These are phyloP conservation scores for Hyphochytrium catenoides DNA, from an alignment of 352 stramenopile species.

Conservation along the genomic window DNA sequence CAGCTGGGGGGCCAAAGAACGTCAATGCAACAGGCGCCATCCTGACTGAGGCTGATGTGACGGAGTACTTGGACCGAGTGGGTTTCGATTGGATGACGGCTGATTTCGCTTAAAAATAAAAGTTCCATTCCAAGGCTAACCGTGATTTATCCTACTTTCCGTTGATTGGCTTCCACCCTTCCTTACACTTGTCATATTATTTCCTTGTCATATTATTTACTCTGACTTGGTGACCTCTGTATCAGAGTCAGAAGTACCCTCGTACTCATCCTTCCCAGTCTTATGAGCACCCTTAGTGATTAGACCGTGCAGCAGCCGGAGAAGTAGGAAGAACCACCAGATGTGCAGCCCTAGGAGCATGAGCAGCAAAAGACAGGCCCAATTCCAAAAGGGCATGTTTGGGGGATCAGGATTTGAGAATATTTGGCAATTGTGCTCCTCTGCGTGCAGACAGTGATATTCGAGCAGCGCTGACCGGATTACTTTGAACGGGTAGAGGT, in stretches of 20 bases:
- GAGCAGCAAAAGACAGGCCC: conserved; percentile 46
- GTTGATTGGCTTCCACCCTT: no score
- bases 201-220: no score
- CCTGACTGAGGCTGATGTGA: no score
- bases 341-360: conserved; percentile 50
- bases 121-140: no score
- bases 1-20: no score
- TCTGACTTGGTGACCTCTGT: no score
- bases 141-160: no score
- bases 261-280: conserved; percentile 52
- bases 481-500: conserved; percentile 47
- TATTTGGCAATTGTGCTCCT: not conserved
- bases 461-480: conserved; percentile 45
- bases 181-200: no score
- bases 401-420: conserved; percentile 10
- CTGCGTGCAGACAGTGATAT: conserved; percentile 18
- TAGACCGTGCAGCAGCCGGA: conserved; percentile 34
- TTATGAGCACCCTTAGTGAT: conserved; percentile 43
- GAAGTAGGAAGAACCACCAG: conserved; percentile 47
- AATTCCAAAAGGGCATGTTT: conserved; percentile 42
- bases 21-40: no score
- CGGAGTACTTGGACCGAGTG: no score
- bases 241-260: conserved; percentile 50
- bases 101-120: no score
- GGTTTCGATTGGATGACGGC: no score